A percentile compares a stretch with the other conserved stretches of the same genome.
Conservation (phyloP, 2,329 filamentous ascomycete species). For the Talaromyces marneffei region DNA sequence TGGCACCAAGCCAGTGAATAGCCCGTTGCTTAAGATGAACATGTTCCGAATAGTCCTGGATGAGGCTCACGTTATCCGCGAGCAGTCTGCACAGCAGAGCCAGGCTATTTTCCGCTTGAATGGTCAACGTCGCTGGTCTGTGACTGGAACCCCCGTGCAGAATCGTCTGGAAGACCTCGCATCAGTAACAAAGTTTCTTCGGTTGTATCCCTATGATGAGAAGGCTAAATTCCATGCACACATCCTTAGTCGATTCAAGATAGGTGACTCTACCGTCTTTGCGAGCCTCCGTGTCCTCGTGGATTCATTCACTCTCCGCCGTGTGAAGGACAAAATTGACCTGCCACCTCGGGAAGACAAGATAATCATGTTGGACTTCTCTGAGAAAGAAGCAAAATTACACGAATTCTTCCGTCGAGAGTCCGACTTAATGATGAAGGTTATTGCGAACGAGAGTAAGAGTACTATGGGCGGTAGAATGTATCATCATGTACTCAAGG, state of each 20-base stretch:
- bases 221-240: slow-evolving; percentile 67
- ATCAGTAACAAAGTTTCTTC: slow-evolving; percentile 77
- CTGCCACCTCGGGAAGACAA: slow-evolving; percentile 69
- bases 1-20: slow-evolving; percentile 52
- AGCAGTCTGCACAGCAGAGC: slow-evolving; percentile 72
- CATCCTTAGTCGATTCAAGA: slow-evolving; percentile 81
- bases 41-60: slow-evolving; percentile 94
- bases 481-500: slow-evolving; percentile 90
- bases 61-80: slow-evolving; percentile 91
- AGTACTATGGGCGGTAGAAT: slow-evolving; percentile 72
- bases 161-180: slow-evolving; percentile 88
- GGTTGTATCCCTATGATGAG: slow-evolving; percentile 78
- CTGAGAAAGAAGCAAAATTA: slow-evolving; percentile 64
- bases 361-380: slow-evolving; percentile 69
- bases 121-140: slow-evolving; percentile 82
- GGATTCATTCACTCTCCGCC: slow-evolving; percentile 86
- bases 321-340: slow-evolving; percentile 85
- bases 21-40: slow-evolving; percentile 68
- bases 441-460: slow-evolving; percentile 61
- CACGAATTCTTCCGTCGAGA: slow-evolving; percentile 82
- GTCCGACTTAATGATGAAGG: slow-evolving; percentile 71
- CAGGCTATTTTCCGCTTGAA: slow-evolving; percentile 76
- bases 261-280: slow-evolving; percentile 75
- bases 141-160: slow-evolving; percentile 95
- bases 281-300: slow-evolving; percentile 78